Base-by-base conservation (phyloP, 495 filamentous ascomycete genomes). In the Penicillium paxilli region DNA sequence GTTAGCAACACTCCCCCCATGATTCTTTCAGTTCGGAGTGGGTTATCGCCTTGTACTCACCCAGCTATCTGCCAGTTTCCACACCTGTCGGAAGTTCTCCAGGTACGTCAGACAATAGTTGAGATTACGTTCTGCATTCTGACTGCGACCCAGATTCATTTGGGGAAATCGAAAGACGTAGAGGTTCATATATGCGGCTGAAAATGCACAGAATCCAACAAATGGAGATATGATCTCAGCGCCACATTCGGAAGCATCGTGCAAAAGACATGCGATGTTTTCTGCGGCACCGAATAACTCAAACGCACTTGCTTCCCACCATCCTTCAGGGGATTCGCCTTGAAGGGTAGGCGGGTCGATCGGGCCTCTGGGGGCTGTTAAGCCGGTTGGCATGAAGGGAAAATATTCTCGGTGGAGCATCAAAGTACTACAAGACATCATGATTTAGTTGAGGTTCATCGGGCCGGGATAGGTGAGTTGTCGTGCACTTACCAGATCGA, bases 401-500 rank as follows among this genome's bases (percentile, higher is more conserved):
- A 65, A 58, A 48, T 65, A 65, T 49, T 65, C 62, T 6, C 62
- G 55, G n/a, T 59, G 53, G 9, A 65, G 55, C 49, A 65, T 59
- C 2, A 65, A 24, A 9, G 59, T 62, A 21, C 55, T 59, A 16
- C 14, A n/a, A 7, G 1, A 20, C 14, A 19, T 16, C 24, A n/a
- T n/a, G n/a, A n/a, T n/a, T n/a, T 32, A 26, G 41, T 21, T 4
- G 32, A 23, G 32, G 4, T 41, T n/a, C 14, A 5, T 1, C 24
- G 28, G n/a, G 20, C 1, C 5, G 30, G 9, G 8, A 11, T 21
- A 12, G 35, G n/a, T 4, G 2, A 38, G n/a, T 4, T 12, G 35
- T 2, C 9, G 8, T 38, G 20, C 23, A 22, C 52, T 10, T 54
- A 64, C 61, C 58, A 52, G 1, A 60, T 35, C 23, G 54, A 61